Evolutionary conservation across 306 rosid genomes (phyloP).

Genomic region (Cajanus cajan): DNA sequence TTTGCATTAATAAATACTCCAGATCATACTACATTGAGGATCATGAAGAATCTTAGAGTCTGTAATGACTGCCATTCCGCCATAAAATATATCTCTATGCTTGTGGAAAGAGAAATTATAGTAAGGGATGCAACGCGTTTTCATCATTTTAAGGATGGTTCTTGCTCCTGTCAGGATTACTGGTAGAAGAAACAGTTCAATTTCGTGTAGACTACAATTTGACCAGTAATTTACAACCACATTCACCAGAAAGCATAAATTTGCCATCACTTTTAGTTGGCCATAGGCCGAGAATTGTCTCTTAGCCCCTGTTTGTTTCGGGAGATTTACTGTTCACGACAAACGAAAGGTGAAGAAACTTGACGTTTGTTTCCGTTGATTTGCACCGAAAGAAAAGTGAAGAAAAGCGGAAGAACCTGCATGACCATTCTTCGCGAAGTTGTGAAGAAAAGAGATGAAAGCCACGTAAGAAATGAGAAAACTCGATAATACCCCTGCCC

Average conservation of each 20-base stretch:
- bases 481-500: no score
- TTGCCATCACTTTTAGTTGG: neutral
- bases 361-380: no score
- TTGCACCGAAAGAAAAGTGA: no score
- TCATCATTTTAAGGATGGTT: conserved; percentile 83
- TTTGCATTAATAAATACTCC: conserved; percentile 76
- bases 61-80: conserved; percentile 84
- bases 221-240: neutral
- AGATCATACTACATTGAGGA: conserved; percentile 54
- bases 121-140: conserved; percentile 78
- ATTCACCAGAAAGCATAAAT: neutral
- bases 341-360: no score
- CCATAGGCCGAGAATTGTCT: conserved; percentile 1
- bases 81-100: conserved; percentile 83
- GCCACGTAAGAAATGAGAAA: no score
- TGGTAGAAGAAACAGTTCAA: conserved; percentile 52
- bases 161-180: conserved; percentile 80
- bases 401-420: no score
- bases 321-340: no score
- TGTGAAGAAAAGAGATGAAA: no score
- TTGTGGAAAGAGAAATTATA: conserved; percentile 74
- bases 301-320: no score
- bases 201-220: neutral
- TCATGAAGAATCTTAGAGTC: conserved; percentile 88
- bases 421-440: no score